A percentile compares a stretch with the other conserved stretches of the same genome.
Evolutionary conservation across 176 grass and related monocot species (phyloP).

Genomic region (Carex kokanica): DNA sequence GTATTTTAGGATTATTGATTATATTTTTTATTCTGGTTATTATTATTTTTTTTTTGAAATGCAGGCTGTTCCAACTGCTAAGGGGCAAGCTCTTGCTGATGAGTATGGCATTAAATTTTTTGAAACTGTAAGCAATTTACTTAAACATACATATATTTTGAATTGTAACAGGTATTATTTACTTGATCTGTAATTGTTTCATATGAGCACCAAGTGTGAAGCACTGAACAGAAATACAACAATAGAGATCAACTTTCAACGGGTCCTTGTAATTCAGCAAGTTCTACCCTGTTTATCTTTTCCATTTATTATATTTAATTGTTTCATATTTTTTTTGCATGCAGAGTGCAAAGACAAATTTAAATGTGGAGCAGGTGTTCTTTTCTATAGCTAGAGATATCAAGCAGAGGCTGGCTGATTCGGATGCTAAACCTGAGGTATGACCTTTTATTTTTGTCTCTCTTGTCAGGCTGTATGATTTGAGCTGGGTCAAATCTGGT

Average conservation of each 20-base stretch:
- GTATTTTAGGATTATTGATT: background rate
- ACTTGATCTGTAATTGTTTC: background rate
- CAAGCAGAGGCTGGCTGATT: constrained; percentile 78
- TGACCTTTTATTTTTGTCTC: background rate
- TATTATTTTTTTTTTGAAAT: constrained; percentile 17
- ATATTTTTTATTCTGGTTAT: constrained; percentile 15
- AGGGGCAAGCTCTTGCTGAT: constrained; percentile 91
- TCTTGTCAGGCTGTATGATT: background rate
- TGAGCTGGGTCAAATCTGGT: background rate
- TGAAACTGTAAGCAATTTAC: constrained; percentile 70
- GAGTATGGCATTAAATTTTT: constrained; percentile 98
- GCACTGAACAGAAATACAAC: background rate
- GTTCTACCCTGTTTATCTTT: background rate
- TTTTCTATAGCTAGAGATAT: constrained; percentile 92
- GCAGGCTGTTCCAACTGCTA: constrained; percentile 90
- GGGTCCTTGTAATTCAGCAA: background rate
- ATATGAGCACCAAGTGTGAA: background rate
- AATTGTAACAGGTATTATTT: background rate
- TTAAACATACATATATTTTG: background rate
- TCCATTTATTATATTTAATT: background rate
- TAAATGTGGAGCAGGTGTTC: constrained; percentile 95
- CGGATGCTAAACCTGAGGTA: constrained; percentile 87
- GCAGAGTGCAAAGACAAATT: constrained; percentile 95
- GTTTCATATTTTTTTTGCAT: background rate
- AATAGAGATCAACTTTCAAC: background rate